Evolutionary conservation across 1,284 basidiomycete genomes (phyloP), one percentile per base, ranked within the genome.

Genomic region (Gymnopus androsaceus): DNA sequence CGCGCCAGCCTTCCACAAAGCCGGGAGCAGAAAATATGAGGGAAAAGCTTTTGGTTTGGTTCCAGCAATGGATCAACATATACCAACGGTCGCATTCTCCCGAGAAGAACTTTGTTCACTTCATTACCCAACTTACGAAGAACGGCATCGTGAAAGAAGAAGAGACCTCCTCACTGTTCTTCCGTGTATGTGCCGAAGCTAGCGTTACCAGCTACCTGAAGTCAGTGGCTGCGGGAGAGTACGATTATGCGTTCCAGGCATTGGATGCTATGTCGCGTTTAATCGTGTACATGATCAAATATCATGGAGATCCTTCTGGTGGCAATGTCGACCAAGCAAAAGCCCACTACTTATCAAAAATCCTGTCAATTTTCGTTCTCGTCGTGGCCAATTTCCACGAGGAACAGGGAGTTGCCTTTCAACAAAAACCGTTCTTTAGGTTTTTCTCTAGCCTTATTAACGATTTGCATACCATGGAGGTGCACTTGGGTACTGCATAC

Each of bases 201-300:
- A 94, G 94, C 64, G 90, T 99, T 65, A 91, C 88, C 70, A 89
- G 88, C 70, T 98, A 98, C 75, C 82, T 90, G 70, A 95, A 95
- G 74, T 89, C 88, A 64, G 81, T 92, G 59, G 83, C 89, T 28
- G 78, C 84, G 25, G 92, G 91, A 48, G 90, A 94, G 58, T 86
- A 84, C 47, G 82, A 85, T 19, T 83, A 86, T 49, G 85, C 91
- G 17, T 98, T 95, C 78, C 92, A 94, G 69, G 93, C 94, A 15
- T 80, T 98, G 63, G 97, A 99, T 73, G 94, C 97, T 8, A 90
- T 98, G 78, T 94, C 95, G 45, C 87, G 94, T 64, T 79, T 99
- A 63, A 94, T 99, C 61, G 92, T 95, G 45, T 93, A 98, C 70
- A 97, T 99, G 78, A 95, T 99, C 84, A 99, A 99, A 78, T 98